A percentile compares a stretch with the other conserved stretches of the same genome.
Evolutionary conservation across 2,329 filamentous ascomycete genomes (phyloP).

Genomic region (Colletotrichum orchidophilum): DNA sequence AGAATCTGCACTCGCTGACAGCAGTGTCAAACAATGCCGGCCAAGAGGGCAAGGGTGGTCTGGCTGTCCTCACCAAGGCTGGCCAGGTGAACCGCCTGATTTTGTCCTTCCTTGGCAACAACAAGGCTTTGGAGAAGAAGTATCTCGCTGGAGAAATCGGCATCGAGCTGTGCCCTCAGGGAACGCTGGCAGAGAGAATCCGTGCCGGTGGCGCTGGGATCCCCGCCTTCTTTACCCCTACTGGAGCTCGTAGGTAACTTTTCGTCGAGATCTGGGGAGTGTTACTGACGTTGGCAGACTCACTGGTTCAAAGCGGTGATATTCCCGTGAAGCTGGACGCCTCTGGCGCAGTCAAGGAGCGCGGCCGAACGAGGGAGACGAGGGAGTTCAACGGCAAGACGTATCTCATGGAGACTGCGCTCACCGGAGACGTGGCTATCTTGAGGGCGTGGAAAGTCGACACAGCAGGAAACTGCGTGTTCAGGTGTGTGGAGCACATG

Average conservation of each 20-base stretch:
- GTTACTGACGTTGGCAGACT: constrained; percentile 51
- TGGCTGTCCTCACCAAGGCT: constrained; percentile 73
- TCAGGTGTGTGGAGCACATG: constrained; percentile 60
- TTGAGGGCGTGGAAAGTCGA: constrained; percentile 81
- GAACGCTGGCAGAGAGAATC: constrained; percentile 77
- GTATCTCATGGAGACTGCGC: constrained; percentile 81
- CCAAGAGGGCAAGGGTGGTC: constrained; percentile 71
- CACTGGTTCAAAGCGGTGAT: constrained; percentile 73
- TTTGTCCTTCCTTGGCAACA: constrained; percentile 79
- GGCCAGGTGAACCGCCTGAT: constrained; percentile 79
- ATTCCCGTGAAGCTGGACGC: constrained; percentile 71
- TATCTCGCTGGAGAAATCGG: constrained; percentile 80
- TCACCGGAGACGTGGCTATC: constrained; percentile 81
- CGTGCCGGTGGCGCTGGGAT: constrained; percentile 80
- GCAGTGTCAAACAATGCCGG: constrained; percentile 87
- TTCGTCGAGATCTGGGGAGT: accelerated
- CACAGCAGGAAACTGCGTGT: constrained; percentile 80
- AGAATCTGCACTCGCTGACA: constrained; percentile 73
- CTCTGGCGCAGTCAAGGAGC: constrained; percentile 69
- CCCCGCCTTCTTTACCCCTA: constrained; percentile 83
- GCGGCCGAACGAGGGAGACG: constrained; percentile 73
- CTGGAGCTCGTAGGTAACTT: constrained; percentile 67
- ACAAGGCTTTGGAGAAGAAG: constrained; percentile 79
- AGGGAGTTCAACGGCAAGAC: constrained; percentile 77
- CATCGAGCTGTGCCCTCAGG: constrained; percentile 80